Conservation (phyloP, 2,329 filamentous ascomycete genomes). For the Rutstroemia sp. region DNA sequence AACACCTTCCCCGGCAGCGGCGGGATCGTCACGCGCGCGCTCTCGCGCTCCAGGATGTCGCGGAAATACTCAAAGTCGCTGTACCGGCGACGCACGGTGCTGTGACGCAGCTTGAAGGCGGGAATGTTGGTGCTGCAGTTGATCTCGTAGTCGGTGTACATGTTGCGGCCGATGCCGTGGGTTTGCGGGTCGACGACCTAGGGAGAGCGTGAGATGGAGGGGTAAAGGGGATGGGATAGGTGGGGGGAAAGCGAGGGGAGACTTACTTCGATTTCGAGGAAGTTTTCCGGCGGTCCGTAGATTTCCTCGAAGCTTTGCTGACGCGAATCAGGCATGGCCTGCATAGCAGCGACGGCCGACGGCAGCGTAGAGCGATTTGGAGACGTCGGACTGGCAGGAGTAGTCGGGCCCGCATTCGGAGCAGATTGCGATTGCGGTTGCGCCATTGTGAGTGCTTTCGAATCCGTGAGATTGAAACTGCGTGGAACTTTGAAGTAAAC, state of each 20-base stretch:
- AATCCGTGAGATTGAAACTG: neutral
- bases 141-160: conserved; percentile 99
- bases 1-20: conserved; percentile 96
- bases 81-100: conserved; percentile 84
- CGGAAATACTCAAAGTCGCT: conserved; percentile 98
- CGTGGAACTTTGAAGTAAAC: neutral
- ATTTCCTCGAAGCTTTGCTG: conserved; percentile 98
- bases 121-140: conserved; percentile 97
- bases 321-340: conserved; percentile 65
- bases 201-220: neutral
- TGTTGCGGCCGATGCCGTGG: conserved; percentile 85
- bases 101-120: conserved; percentile 91
- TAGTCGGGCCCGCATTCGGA: neutral
- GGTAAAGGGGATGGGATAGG: neutral
- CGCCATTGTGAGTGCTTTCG: neutral
- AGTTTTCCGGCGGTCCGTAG: conserved; percentile 97
- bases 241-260: conserved; percentile 4
- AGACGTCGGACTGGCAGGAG: conserved; percentile 4
- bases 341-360: conserved; percentile 35
- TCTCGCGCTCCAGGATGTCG: conserved; percentile 94
- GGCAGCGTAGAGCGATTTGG: conserved; percentile 4
- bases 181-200: conserved; percentile 91
- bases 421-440: neutral
- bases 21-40: conserved; percentile 88
- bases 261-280: conserved; percentile 88